Conservation (phyloP, 2,329 filamentous ascomycete species). For the Hypoxylon sp. region DNA sequence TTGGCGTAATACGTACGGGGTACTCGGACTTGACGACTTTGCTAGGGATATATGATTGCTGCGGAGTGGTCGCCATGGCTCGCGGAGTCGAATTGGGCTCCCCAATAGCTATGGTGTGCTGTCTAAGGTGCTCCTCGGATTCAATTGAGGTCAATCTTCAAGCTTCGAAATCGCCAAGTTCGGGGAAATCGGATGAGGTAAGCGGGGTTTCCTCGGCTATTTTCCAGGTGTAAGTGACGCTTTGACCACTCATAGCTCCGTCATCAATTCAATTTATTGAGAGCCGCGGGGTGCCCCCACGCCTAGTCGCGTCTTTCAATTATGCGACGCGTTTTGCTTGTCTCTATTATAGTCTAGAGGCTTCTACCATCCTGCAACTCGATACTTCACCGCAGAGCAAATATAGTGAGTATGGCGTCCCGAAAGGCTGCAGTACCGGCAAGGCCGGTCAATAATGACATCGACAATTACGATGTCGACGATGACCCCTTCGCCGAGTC, state of each 20-base stretch:
- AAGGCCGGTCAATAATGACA: constrained; percentile 71
- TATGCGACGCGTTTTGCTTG: constrained; percentile 34
- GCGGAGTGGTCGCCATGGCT: constrained; percentile 59
- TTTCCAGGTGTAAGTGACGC: constrained; percentile 19
- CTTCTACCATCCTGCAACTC: not conserved
- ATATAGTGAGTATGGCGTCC: constrained; percentile 50
- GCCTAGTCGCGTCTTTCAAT: constrained; percentile 38
- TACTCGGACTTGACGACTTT: constrained; percentile 88
- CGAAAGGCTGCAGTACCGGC: constrained; percentile 39
- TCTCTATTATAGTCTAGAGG: not conserved
- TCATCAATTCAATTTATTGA: constrained; percentile 27
- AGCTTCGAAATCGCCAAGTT: constrained; percentile 51
- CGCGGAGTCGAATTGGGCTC: constrained; percentile 50
- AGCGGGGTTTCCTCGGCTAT: constrained; percentile 50
- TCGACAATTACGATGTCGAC: constrained; percentile 83
- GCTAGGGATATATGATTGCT: constrained; percentile 74
- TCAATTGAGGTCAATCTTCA: constrained; percentile 42
- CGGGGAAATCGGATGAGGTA: constrained; percentile 49
- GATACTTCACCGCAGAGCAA: not conserved
- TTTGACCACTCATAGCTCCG: constrained; percentile 38
- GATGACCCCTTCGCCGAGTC: constrained; percentile 67
- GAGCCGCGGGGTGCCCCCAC: constrained; percentile 34
- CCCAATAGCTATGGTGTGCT: constrained; percentile 46
- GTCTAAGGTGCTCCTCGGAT: constrained; percentile 25
- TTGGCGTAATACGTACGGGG: constrained; percentile 75